Evolutionary conservation across 2,329 filamentous ascomycete genomes (phyloP).

Genomic region (Fusarium penzigii): DNA sequence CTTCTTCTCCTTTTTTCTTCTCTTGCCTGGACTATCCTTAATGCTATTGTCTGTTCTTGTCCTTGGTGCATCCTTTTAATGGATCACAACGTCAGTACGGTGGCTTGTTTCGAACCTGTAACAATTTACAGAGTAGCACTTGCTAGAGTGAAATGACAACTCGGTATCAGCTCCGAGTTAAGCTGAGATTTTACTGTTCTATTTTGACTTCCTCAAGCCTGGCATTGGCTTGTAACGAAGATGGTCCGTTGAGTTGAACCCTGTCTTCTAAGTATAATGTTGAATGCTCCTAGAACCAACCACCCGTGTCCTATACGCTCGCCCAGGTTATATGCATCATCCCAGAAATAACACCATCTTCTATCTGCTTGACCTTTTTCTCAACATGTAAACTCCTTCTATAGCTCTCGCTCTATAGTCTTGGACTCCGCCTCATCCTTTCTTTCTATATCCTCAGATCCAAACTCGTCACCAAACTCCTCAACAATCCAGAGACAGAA

Average conservation of each 20-base stretch:
- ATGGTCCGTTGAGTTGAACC: slow-evolving; percentile 1
- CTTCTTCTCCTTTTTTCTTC: no score
- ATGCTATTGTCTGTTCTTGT: no score
- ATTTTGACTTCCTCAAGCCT: no score
- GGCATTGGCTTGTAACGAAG: not conserved
- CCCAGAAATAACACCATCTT: not conserved
- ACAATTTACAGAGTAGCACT: no score
- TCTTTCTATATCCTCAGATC: slow-evolving; percentile 19
- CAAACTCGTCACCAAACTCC: slow-evolving; percentile 71
- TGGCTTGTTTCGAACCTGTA: no score
- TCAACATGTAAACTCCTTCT: not conserved
- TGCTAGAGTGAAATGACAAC: no score
- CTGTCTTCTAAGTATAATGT: slow-evolving; percentile 5
- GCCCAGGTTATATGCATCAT: not conserved
- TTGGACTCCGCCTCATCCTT: not conserved
- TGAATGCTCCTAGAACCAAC: slow-evolving; percentile 3
- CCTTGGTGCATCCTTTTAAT: no score
- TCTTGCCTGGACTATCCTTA: no score
- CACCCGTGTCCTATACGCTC: not conserved
- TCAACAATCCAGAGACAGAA: slow-evolving; percentile 90
- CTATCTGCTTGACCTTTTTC: not conserved
- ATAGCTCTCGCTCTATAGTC: not conserved
- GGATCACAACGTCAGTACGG: no score
- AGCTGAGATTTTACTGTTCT: no score
- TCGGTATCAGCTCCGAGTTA: no score